These are phyloP conservation scores for Calonectria henricotiae DNA, from an alignment of 2,329 filamentous ascomycete genomes.

Conservation along the genomic window DNA sequence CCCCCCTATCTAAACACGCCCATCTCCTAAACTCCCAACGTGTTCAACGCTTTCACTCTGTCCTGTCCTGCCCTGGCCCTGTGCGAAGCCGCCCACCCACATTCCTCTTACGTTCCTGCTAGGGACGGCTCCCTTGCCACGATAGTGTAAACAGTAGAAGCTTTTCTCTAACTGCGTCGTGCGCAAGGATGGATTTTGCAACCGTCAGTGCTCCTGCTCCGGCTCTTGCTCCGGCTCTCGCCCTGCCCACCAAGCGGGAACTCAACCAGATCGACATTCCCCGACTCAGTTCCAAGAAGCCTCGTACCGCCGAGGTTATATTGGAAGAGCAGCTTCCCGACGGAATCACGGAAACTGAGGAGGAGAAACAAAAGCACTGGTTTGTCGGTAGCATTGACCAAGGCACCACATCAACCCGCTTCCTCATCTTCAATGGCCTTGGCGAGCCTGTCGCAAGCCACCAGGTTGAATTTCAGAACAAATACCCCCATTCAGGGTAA, in stretches of 20 bases:
- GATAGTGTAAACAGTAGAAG: constrained; percentile 43
- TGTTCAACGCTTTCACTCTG: constrained; percentile 6
- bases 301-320: constrained; percentile 47
- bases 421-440: constrained; percentile 88
- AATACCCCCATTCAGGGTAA: constrained; percentile 89
- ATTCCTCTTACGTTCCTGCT: constrained; percentile 40
- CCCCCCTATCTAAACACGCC: constrained; percentile 29
- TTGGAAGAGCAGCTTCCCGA: constrained; percentile 54
- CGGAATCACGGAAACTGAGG: constrained; percentile 55
- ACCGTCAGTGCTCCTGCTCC: constrained; percentile 34
- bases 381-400: constrained; percentile 94
- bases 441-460: constrained; percentile 87
- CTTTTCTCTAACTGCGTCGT: constrained; percentile 40
- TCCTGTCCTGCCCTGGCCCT: neutral
- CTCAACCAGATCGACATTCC: constrained; percentile 32
- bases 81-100: constrained; percentile 31
- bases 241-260: constrained; percentile 39
- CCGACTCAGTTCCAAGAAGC: constrained; percentile 39
- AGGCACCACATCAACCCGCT: constrained; percentile 90
- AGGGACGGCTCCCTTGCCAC: constrained; percentile 51
- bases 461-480: constrained; percentile 89
- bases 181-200: constrained; percentile 52
- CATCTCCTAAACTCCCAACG: constrained; percentile 10
- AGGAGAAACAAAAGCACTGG: constrained; percentile 63
- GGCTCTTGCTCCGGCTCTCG: too few relatives aligned